These are phyloP conservation scores for Cytospora paraplurivora DNA, from an alignment of 2,329 filamentous ascomycete species.

Conservation along the genomic window DNA sequence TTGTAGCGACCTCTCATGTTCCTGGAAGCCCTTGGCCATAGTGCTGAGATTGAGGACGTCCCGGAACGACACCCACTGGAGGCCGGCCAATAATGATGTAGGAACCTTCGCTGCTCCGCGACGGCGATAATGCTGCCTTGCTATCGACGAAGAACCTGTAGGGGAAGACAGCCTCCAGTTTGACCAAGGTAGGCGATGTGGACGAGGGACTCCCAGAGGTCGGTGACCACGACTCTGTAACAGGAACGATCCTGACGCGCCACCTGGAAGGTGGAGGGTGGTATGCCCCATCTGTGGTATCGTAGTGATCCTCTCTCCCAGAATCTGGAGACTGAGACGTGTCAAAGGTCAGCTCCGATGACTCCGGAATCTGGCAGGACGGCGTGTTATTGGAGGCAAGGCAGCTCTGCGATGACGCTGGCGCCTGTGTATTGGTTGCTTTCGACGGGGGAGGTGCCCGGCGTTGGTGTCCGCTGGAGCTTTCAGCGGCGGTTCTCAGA, in stretches of 20 bases:
- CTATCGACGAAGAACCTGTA: neutral
- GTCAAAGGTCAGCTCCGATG: neutral
- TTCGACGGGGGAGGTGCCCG: neutral
- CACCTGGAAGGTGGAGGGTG: neutral
- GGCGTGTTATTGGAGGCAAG: neutral
- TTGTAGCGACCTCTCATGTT: conserved; percentile 1
- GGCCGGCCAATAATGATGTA: conserved; percentile 11
- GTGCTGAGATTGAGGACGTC: neutral
- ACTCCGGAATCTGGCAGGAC: neutral
- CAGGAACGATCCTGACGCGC: conserved; percentile 19
- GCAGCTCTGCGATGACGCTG: neutral
- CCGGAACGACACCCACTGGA: neutral
- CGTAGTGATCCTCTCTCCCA: neutral
- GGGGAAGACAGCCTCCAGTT: conserved; percentile 21
- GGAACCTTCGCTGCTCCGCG: conserved; percentile 4
- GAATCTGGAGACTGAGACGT: neutral
- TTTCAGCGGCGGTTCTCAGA: neutral
- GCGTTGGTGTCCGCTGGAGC: neutral
- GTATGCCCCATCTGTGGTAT: neutral
- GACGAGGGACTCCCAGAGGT: too few relatives aligned
- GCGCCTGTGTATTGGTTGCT: neutral
- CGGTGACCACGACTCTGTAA: neutral
- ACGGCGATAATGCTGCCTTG: neutral
- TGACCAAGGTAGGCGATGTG: neutral
- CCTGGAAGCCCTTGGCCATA: neutral